These are phyloP conservation scores for slime mould (Dictyostelium discoideum) DNA, from an alignment of 78 protist genomes.

Conservation along the genomic window DNA sequence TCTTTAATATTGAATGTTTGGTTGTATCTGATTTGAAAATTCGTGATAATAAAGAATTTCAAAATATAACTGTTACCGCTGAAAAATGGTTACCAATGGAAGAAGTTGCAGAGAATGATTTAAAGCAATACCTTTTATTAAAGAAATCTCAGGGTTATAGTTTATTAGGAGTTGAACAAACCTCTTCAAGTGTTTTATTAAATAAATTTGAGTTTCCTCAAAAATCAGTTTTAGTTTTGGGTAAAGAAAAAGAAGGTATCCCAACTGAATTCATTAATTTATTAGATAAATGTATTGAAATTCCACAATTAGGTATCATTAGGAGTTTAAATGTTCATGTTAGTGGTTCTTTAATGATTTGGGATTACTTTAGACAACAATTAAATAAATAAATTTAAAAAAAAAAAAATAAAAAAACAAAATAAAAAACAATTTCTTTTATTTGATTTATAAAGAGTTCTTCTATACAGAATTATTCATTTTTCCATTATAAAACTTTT, in stretches of 20 bases:
- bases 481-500: no score
- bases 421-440: no score
- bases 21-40: constrained; percentile 56
- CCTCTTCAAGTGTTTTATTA: constrained; percentile 74
- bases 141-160: constrained; percentile 85
- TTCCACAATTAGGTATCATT: constrained; percentile 92
- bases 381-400: not conserved
- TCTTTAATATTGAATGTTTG: constrained; percentile 74
- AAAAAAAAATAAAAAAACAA: no score
- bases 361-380: constrained; percentile 83
- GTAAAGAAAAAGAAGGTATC: constrained; percentile 89
- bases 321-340: constrained; percentile 91
- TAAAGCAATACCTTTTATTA: constrained; percentile 42
- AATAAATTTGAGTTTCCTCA: constrained; percentile 77
- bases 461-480: no score
- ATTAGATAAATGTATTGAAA: constrained; percentile 88
- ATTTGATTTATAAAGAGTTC: no score
- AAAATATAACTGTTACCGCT: constrained; percentile 75
- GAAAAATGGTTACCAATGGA: constrained; percentile 89
- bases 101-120: constrained; percentile 52
- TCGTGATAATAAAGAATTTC: constrained; percentile 42
- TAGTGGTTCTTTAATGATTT: constrained; percentile 73
- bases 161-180: constrained; percentile 91
- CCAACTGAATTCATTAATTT: constrained; percentile 85
- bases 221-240: constrained; percentile 84